Conservation (phyloP, 2,329 filamentous ascomycete genomes). For the Fusarium nanum region DNA sequence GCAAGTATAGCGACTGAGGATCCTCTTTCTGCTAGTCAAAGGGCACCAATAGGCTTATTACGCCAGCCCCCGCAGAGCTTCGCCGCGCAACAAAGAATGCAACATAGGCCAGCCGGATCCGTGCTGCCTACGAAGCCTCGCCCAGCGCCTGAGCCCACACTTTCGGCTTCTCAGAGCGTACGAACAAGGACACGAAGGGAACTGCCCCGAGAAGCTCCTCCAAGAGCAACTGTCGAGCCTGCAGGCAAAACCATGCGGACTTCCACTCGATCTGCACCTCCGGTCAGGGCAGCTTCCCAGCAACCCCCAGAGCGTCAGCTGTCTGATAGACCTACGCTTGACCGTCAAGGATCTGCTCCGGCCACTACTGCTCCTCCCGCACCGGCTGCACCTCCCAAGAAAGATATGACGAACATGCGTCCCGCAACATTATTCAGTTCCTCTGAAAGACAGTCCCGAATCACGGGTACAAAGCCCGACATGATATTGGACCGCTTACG, state of each 20-base stretch:
- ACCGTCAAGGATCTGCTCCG: slow-evolving; percentile 46
- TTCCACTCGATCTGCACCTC: slow-evolving; percentile 46
- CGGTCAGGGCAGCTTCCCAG: slow-evolving; percentile 45
- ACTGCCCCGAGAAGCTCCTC: slow-evolving; percentile 37
- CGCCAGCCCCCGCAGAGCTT: slow-evolving; percentile 72
- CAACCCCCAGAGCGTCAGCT: slow-evolving; percentile 45
- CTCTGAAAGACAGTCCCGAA: slow-evolving; percentile 60
- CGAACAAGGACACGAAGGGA: slow-evolving; percentile 48
- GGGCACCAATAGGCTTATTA: slow-evolving; percentile 58
- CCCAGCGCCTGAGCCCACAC: slow-evolving; percentile 38
- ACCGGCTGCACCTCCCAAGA: slow-evolving; percentile 40
- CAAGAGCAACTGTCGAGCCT: slow-evolving; percentile 42
- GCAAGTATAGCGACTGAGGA: slow-evolving; percentile 51
- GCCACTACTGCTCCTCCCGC: slow-evolving; percentile 41
- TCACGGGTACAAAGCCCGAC: slow-evolving; percentile 68
- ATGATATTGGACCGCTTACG: slow-evolving; percentile 66
- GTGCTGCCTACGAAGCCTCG: slow-evolving; percentile 44
- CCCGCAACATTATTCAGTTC: slow-evolving; percentile 67
- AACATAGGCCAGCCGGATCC: slow-evolving; percentile 57
- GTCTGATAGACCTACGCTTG: slow-evolving; percentile 36
- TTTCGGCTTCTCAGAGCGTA: slow-evolving; percentile 48
- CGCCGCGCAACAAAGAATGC: slow-evolving; percentile 72
- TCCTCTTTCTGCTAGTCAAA: slow-evolving; percentile 49
- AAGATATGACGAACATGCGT: slow-evolving; percentile 49
- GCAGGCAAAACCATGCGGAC: slow-evolving; percentile 46